Evolutionary conservation across 2,329 filamentous ascomycete species (phyloP).

Genomic region (Exophiala calicioides): DNA sequence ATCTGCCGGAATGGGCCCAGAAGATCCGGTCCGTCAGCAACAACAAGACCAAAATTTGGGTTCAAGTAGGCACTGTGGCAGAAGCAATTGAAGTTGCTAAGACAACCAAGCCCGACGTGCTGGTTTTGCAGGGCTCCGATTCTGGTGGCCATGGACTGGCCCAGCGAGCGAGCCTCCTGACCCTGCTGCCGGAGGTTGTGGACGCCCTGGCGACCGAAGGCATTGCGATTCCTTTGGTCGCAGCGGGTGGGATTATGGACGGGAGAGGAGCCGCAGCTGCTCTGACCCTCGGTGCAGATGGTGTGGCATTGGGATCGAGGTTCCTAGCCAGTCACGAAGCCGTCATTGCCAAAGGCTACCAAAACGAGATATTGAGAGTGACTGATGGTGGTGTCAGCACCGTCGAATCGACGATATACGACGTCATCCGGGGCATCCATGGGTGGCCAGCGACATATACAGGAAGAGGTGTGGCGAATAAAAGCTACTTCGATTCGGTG

Average conservation of each 20-base stretch:
- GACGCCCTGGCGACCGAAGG: constrained; percentile 40
- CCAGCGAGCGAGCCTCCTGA: constrained; percentile 48
- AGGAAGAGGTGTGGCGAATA: constrained; percentile 60
- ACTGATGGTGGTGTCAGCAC: constrained; percentile 56
- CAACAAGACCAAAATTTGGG: constrained; percentile 51
- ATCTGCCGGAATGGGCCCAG: constrained; percentile 47
- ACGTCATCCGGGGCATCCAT: constrained; percentile 56
- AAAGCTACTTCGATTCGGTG: constrained; percentile 49
- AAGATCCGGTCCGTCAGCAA: constrained; percentile 44
- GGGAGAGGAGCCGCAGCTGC: constrained; percentile 54
- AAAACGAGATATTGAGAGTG: constrained; percentile 50
- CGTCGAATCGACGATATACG: constrained; percentile 55
- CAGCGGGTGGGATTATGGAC: constrained; percentile 57
- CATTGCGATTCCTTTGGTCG: constrained; percentile 48
- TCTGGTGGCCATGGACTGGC: constrained; percentile 57
- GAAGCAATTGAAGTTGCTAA: constrained; percentile 50
- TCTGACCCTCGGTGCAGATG: constrained; percentile 54
- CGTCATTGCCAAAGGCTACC: constrained; percentile 53
- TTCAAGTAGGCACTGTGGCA: constrained; percentile 53
- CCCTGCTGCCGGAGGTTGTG: constrained; percentile 53
- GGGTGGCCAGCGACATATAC: constrained; percentile 61
- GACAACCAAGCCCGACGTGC: constrained; percentile 46
- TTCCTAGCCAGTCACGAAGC: constrained; percentile 59
- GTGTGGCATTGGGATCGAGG: constrained; percentile 63
- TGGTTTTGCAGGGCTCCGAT: constrained; percentile 57